These are phyloP conservation scores for Heterobasidion occidentale DNA, from an alignment of 1,284 basidiomycete genomes.

Conservation along the genomic window DNA sequence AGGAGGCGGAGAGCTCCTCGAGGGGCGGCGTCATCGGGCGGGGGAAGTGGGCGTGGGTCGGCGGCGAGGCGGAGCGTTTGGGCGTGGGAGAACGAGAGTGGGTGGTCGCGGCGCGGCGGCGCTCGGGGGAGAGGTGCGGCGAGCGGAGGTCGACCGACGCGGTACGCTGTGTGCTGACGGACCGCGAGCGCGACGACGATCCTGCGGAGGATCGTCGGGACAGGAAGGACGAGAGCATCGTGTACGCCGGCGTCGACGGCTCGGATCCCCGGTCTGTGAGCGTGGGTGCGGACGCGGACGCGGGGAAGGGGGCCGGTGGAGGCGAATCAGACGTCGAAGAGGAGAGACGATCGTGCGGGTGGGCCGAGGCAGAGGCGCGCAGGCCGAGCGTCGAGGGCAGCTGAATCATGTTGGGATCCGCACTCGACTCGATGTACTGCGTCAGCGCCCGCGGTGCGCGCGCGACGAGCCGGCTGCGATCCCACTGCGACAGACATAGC, in stretches of 20 bases:
- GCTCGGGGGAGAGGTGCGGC: slow-evolving; percentile 4
- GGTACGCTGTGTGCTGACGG: neutral
- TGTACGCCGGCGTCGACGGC: slow-evolving; percentile 41
- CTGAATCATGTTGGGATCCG: slow-evolving; percentile 36
- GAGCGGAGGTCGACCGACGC: neutral
- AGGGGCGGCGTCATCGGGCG: slow-evolving; percentile 45
- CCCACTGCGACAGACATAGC: slow-evolving; percentile 42
- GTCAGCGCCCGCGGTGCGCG: slow-evolving; percentile 68
- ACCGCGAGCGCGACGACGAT: neutral
- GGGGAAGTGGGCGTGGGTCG: slow-evolving; percentile 9
- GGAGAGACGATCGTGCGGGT: slow-evolving; percentile 15
- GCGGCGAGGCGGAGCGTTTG: slow-evolving; percentile 11
- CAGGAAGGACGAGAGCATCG: slow-evolving; percentile 48
- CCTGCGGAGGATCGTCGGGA: slow-evolving; percentile 15
- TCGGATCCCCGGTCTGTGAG: slow-evolving; percentile 1
- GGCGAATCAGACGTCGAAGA: slow-evolving; percentile 6
- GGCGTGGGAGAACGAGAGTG: slow-evolving; percentile 30
- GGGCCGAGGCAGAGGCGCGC: slow-evolving; percentile 33
- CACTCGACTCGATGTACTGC: slow-evolving; percentile 48
- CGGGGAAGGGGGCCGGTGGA: slow-evolving; percentile 4
- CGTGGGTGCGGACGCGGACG: neutral
- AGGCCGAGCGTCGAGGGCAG: slow-evolving; percentile 68
- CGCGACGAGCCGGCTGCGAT: slow-evolving; percentile 47
- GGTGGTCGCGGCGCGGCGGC: slow-evolving; percentile 5
- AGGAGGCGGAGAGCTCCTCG: slow-evolving; percentile 39